Evolutionary conservation across 768 basidiomycete genomes (phyloP), one percentile per base, ranked within the genome.

Genomic region (Tricholoma terreum): DNA sequence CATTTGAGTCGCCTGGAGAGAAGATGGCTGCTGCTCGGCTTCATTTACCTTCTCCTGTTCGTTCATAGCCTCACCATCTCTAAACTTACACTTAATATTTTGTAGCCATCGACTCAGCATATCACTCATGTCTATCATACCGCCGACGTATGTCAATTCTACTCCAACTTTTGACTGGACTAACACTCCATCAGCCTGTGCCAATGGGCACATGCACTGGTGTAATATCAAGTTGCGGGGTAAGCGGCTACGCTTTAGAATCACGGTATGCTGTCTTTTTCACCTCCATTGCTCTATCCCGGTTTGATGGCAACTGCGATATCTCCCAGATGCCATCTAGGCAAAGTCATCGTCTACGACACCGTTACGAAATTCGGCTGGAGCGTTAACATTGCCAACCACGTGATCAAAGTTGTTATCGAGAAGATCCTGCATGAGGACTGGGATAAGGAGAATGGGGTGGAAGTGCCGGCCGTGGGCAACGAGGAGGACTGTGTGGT

Each of bases 101-200:
- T 56, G 24, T 63, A 90, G 87, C 89, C 87, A 0, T 85, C 86
- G 1, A 78, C 79, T 0, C 82, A 85, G 3, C 89, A 91, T 60
- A 77, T 96, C 40, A 94, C 89, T 0, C 93, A 98, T 65, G 79
- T 98, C 7, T 96, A 90, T 65, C 89, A 98, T 67, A 98, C 90
- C 1, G 95, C 89, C 19, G 96, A 98, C 53, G 80, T 81, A 60
- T 55, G 78, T 69, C 10, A 8, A 17, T 22, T 38, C 9, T 57
- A 17, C 9, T 22, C 31, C 4, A 14, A 31, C 17, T 45, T 53
- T 22, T 30, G 9, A 45, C 14, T 8, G 43, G 19, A 42, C 14
- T 59, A 17, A 58, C 52, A 14, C 27, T 27, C 59, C n/a, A 38
- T n/a, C 42, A 81, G 77, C 95, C 95, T 0, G 91, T 98, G 34